A percentile compares a stretch with the other conserved stretches of the same genome.
Conservation (phyloP, 2,329 filamentous ascomycete genomes). For the Hymenoscyphus salicellus region DNA sequence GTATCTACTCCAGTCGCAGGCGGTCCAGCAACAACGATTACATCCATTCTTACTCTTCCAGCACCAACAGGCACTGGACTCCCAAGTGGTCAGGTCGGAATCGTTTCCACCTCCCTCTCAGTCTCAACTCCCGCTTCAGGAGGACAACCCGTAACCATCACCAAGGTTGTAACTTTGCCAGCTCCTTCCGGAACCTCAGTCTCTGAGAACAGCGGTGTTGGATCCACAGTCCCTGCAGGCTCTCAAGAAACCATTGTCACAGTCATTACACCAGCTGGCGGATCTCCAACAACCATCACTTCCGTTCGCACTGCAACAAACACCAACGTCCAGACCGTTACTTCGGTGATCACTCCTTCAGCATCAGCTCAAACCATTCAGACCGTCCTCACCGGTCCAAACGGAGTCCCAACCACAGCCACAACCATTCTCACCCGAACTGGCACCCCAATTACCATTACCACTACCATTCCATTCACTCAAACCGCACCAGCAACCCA, state of each 20-base stretch:
- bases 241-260: neutral
- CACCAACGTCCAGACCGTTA: neutral
- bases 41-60: neutral
- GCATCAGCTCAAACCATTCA: neutral
- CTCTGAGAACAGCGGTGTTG: neutral
- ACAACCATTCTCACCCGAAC: neutral
- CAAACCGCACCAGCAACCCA: neutral
- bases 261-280: neutral
- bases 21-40: neutral
- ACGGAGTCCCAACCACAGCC: neutral
- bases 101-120: neutral
- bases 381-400: no score
- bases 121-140: neutral
- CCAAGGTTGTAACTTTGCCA: neutral
- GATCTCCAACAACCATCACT: neutral
- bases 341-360: neutral
- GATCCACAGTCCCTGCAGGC: neutral
- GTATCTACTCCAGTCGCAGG: neutral
- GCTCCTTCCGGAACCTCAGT: constrained; percentile 1
- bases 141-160: neutral
- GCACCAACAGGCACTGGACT: neutral
- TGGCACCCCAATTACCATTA: neutral
- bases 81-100: neutral
- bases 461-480: neutral
- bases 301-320: neutral